Evolutionary conservation across 352 stramenopile species (phyloP).

Genomic region (Stephanocyclus meneghinianus): DNA sequence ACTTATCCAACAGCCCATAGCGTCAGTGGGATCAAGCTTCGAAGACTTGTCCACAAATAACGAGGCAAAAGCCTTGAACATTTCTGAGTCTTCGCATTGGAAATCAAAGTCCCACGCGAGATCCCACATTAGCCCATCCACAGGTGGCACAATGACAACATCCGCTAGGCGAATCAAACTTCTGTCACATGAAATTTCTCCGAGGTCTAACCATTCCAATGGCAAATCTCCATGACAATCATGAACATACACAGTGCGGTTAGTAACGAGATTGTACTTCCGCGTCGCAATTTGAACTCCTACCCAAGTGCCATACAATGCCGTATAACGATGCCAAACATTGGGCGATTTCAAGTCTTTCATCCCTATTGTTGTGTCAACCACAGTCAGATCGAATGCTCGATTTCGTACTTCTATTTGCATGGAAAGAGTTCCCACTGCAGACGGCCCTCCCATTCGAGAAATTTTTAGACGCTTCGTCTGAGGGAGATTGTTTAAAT

Average conservation of each 20-base stretch:
- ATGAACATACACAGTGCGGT: conserved; percentile 9
- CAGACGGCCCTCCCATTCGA: conserved; percentile 11
- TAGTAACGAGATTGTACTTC: background rate
- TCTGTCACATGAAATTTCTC: conserved; percentile 7
- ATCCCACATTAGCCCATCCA: conserved; percentile 14
- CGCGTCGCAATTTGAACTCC: conserved; percentile 11
- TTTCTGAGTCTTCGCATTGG: conserved; percentile 5
- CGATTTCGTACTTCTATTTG: background rate
- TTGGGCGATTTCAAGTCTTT: background rate
- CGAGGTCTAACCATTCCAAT: conserved; percentile 2
- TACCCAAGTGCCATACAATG: conserved; percentile 14
- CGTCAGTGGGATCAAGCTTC: conserved; percentile 7
- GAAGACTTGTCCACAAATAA: conserved; percentile 9
- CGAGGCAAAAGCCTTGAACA: conserved; percentile 6
- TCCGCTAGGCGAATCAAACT: conserved; percentile 6
- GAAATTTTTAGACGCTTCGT: background rate
- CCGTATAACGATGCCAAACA: conserved; percentile 3
- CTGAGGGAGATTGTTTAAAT: conserved; percentile 17
- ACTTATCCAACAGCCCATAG: conserved; percentile 13
- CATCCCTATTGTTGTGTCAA: background rate
- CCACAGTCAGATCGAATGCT: background rate
- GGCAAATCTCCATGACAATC: conserved; percentile 11
- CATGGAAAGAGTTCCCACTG: conserved; percentile 4
- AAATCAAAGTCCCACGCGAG: conserved; percentile 12
- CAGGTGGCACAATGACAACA: background rate